phyloP scores from a whole-genome alignment of 2,329 filamentous ascomycete genomes.

The Botrytis hyacinthi region DNA sequence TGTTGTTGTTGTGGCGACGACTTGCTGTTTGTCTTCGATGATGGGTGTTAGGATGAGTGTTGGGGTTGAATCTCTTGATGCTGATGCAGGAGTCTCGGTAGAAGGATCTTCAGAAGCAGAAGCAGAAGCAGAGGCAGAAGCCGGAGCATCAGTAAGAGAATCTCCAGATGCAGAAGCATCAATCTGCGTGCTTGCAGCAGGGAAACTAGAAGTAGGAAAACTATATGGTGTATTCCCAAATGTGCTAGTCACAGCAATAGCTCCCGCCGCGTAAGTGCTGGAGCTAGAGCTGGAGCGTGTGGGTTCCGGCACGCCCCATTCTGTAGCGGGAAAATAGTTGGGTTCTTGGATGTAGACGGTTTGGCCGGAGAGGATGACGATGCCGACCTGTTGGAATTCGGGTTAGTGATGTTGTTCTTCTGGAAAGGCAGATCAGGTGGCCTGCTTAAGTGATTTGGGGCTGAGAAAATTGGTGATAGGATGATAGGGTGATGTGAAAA shows the following conservation, averaged over 20 bases:
- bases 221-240: not conserved
- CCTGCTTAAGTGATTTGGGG: too few relatives aligned
- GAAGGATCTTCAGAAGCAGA: not conserved
- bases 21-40: not conserved
- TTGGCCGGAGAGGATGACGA: constrained; percentile 3
- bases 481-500: not conserved
- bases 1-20: not conserved
- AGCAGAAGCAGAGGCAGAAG: not conserved
- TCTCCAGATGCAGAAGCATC: not conserved
- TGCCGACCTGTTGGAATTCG: not conserved
- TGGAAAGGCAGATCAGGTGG: not conserved
- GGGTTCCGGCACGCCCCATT: not conserved
- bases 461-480: not conserved
- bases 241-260: not conserved
- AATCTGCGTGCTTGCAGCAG: not conserved
- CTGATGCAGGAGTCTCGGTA: not conserved
- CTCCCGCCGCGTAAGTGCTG: not conserved
- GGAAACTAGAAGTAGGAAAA: not conserved
- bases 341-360: constrained; percentile 13
- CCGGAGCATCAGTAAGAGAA: not conserved
- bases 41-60: not conserved
- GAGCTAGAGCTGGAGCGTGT: not conserved
- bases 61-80: not conserved
- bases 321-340: not conserved
- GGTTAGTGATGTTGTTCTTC: not conserved